Percentiles rank a stretch among this genome's conserved stretches.
Conservation (phyloP, 441 rosid species). For the Erysimum cheiri region DNA sequence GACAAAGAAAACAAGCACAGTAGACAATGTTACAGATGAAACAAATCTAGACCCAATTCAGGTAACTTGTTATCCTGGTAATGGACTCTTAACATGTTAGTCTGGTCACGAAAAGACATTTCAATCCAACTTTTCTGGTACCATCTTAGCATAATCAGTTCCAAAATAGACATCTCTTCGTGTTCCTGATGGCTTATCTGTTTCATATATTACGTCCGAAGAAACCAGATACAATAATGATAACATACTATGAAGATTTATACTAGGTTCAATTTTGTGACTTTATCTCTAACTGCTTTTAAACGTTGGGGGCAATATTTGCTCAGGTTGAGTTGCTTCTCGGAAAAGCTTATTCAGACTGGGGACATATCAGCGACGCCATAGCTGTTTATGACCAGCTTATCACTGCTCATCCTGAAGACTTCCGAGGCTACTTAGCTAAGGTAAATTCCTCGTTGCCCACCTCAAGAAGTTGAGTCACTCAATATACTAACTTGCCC, state of each 20-base stretch:
- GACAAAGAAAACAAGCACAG: conserved; percentile 50
- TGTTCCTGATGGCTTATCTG: background rate
- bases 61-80: conserved; percentile 50
- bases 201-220: background rate
- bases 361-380: conserved; percentile 92
- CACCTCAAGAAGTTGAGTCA: background rate
- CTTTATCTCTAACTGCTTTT: background rate
- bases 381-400: conserved; percentile 82
- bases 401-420: conserved; percentile 77
- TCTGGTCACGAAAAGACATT: background rate
- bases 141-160: background rate
- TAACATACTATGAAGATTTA: conserved; percentile 2
- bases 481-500: background rate
- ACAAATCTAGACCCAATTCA: conserved; percentile 69
- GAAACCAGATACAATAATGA: conserved; percentile 17
- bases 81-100: conserved; percentile 6
- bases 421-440: conserved; percentile 92
- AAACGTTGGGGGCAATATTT: conserved; percentile 18
- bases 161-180: background rate
- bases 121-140: conserved; percentile 14
- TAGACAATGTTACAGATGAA: conserved; percentile 45
- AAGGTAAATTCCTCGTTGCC: conserved; percentile 55
- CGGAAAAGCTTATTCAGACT: conserved; percentile 94
- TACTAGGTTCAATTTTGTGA: conserved; percentile 2
- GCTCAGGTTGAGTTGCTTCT: conserved; percentile 82